Percentiles rank a stretch among this genome's conserved stretches.
These are phyloP conservation scores for Fusarium sp. DNA, from an alignment of 2,329 filamentous ascomycete genomes.

Conservation along the genomic window DNA sequence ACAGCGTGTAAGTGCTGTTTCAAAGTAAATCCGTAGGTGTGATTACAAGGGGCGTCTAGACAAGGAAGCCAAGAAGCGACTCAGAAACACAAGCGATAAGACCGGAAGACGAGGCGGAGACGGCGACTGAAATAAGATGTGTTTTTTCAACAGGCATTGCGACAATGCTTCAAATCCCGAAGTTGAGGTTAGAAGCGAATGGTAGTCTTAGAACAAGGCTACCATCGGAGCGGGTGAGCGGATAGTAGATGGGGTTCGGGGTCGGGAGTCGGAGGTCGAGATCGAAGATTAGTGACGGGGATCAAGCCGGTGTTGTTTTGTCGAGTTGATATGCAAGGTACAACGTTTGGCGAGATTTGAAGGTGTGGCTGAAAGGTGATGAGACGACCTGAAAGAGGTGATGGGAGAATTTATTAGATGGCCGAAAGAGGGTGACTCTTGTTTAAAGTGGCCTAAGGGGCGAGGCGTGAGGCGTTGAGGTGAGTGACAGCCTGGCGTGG, in stretches of 20 bases:
- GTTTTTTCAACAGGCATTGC: conserved; percentile 70
- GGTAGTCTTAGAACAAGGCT: conserved; percentile 50
- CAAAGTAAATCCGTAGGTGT: conserved; percentile 57
- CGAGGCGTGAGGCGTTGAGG: conserved; percentile 47
- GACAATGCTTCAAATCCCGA: conserved; percentile 50
- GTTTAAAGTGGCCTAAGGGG: conserved; percentile 50
- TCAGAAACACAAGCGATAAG: conserved; percentile 66
- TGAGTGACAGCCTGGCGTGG: conserved; percentile 45
- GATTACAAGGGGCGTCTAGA: conserved; percentile 58
- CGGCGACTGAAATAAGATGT: conserved; percentile 68
- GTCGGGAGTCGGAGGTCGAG: conserved; percentile 9
- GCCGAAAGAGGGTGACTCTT: conserved; percentile 50
- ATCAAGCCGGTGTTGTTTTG: conserved; percentile 32
- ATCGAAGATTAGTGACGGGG: conserved; percentile 26
- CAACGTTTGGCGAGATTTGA: conserved; percentile 37
- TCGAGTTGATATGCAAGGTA: conserved; percentile 46
- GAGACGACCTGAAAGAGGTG: conserved; percentile 39
- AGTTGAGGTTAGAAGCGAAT: conserved; percentile 40
- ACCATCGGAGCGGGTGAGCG: conserved; percentile 48
- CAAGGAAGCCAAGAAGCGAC: conserved; percentile 53
- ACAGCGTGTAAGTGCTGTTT: conserved; percentile 51
- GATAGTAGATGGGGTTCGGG: conserved; percentile 24
- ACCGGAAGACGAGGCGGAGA: conserved; percentile 71
- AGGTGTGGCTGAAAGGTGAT: conserved; percentile 42
- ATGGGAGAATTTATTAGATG: conserved; percentile 47